Evolutionary conservation across 139 green algal genomes (phyloP).

Genomic region (Volvox africanus): DNA sequence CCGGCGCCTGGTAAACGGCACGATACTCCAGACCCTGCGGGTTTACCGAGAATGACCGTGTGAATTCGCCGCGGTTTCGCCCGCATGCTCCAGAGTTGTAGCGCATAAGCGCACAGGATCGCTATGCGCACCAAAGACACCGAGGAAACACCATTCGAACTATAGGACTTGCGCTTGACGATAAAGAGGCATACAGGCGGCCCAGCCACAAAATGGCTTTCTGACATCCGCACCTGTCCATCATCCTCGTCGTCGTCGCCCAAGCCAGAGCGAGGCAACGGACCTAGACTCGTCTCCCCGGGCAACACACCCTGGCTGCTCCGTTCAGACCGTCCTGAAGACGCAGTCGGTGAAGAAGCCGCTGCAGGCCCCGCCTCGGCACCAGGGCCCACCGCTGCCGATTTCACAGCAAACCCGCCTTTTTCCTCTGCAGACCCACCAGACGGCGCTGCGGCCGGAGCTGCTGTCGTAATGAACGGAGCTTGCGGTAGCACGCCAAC

Average conservation of each 20-base stretch:
- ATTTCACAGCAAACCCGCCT: neutral
- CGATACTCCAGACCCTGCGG: conserved; percentile 36
- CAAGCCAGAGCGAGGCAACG: conserved; percentile 23
- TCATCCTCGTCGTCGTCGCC: conserved; percentile 9
- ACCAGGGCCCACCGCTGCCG: neutral
- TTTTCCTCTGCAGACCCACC: neutral
- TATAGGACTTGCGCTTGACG: too few species aligned
- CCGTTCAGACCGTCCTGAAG: neutral
- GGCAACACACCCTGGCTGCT: neutral
- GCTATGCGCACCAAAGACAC: too few species aligned
- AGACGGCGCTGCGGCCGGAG: neutral
- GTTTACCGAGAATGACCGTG: too few species aligned
- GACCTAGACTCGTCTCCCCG: conserved; percentile 26
- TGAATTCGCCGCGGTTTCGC: too few species aligned
- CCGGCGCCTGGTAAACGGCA: neutral
- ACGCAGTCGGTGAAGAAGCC: conserved; percentile 9
- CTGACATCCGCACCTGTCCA: neutral
- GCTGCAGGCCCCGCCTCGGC: neutral
- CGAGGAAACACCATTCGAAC: too few species aligned
- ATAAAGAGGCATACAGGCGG: too few species aligned
- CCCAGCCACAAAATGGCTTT: too few species aligned
- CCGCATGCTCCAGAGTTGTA: too few species aligned
- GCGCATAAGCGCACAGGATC: too few species aligned
- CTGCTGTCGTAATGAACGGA: neutral
- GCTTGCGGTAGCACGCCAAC: neutral